A percentile compares a stretch with the other conserved stretches of the same genome.
phyloP scores from a whole-genome alignment of 495 filamentous ascomycete species.

The Amphirosellinia nigrospora region DNA sequence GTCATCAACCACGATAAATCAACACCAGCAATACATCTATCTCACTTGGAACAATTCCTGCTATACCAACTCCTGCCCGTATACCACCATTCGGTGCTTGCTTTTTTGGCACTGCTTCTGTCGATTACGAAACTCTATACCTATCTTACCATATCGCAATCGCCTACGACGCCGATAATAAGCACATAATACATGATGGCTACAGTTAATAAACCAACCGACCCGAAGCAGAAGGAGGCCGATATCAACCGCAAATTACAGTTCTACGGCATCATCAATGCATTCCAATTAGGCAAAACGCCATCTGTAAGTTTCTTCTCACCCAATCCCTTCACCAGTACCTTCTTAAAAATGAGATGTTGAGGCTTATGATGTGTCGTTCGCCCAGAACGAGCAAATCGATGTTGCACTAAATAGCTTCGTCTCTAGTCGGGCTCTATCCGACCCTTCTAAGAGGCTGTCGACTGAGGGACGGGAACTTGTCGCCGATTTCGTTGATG shows the following conservation, averaged over 20 bases:
- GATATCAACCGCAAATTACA: slow-evolving; percentile 95
- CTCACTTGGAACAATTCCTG: too few species aligned
- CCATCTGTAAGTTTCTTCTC: slow-evolving; percentile 72
- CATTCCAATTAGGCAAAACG: slow-evolving; percentile 87
- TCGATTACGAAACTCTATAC: background rate
- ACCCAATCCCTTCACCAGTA: background rate
- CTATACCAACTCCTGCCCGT: too few species aligned
- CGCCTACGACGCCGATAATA: background rate
- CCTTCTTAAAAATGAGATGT: too few species aligned
- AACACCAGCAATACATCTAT: background rate
- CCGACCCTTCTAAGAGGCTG: slow-evolving; percentile 76
- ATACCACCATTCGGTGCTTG: background rate
- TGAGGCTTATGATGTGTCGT: slow-evolving; percentile 39
- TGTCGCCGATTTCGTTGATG: slow-evolving; percentile 76
- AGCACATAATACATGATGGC: slow-evolving; percentile 31
- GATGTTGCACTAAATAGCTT: slow-evolving; percentile 91
- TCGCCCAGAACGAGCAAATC: slow-evolving; percentile 81
- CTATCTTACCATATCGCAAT: background rate
- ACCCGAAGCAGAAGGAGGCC: slow-evolving; percentile 63
- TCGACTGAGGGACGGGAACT: slow-evolving; percentile 81
- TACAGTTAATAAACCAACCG: slow-evolving; percentile 69
- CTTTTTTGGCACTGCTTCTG: background rate
- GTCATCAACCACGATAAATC: background rate
- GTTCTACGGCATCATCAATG: slow-evolving; percentile 88
- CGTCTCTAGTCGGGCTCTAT: slow-evolving; percentile 68